A percentile compares a stretch with the other conserved stretches of the same genome.
Conservation (phyloP, 2,329 filamentous ascomycete species). For the Albophoma yamanashiensis region DNA sequence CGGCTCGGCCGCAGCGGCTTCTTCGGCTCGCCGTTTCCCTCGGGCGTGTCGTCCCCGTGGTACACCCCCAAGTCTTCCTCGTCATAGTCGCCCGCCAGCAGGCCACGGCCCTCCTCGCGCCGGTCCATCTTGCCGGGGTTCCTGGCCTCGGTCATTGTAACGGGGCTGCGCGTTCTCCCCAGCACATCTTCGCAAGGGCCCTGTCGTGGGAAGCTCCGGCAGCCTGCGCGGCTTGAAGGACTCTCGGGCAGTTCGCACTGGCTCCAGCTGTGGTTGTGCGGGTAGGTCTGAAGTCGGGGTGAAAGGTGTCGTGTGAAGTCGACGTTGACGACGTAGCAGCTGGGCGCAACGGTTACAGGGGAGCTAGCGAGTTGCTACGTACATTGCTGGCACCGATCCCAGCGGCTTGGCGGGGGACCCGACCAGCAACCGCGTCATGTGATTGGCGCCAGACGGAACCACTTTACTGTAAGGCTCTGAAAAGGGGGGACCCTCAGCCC, state of each 20-base stretch:
- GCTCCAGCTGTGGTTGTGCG: background rate
- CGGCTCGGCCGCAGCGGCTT: conserved; percentile 46
- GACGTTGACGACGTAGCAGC: background rate
- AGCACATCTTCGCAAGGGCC: conserved; percentile 6
- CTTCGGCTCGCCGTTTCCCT: background rate
- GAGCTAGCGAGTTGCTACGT: background rate
- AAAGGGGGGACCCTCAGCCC: background rate
- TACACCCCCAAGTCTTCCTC: conserved; percentile 14
- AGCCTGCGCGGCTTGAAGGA: background rate
- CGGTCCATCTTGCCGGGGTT: conserved; percentile 16
- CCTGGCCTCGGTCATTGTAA: conserved; percentile 21
- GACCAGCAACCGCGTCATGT: background rate
- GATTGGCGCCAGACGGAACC: background rate
- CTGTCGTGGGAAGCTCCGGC: background rate
- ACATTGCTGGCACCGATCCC: background rate
- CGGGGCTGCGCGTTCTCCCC: conserved; percentile 5
- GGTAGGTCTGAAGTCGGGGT: background rate
- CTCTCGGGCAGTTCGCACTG: background rate
- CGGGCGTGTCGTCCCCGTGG: background rate
- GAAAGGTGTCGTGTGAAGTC: background rate
- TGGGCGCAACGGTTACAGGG: background rate
- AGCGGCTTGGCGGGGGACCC: background rate
- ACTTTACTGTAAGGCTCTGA: background rate
- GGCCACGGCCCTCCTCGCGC: conserved; percentile 21
- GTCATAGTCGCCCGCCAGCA: conserved; percentile 16